Conservation (phyloP, 1,284 basidiomycete genomes). For the Schizopora paradoxa region DNA sequence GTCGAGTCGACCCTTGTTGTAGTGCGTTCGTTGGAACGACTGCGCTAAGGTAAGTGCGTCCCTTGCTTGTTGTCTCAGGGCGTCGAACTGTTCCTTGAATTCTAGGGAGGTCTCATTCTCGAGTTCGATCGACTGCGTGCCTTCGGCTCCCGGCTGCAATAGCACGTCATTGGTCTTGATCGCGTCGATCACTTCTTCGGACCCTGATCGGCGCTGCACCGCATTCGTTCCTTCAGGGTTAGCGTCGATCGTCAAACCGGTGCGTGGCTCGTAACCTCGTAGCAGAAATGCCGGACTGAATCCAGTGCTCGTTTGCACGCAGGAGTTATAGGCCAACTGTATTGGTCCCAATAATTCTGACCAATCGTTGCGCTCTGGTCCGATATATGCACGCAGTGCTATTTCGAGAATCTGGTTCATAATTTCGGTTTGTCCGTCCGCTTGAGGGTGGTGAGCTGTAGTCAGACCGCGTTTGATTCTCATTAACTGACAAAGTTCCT, state of each 20-base stretch:
- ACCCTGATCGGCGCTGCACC: too few relatives aligned
- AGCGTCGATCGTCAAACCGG: constrained; percentile 15
- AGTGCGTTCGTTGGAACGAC: constrained; percentile 17
- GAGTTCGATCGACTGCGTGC: neutral
- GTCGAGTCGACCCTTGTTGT: neutral
- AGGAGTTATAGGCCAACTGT: constrained; percentile 21
- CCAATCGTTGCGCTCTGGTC: constrained; percentile 29
- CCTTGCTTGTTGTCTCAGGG: constrained; percentile 19
- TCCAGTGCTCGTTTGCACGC: constrained; percentile 14
- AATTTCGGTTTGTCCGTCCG: constrained; percentile 27
- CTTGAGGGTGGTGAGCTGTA: constrained; percentile 33
- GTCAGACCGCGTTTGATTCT: constrained; percentile 27
- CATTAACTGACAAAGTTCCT: constrained; percentile 5
- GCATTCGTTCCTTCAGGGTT: neutral
- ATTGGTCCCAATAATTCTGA: constrained; percentile 19
- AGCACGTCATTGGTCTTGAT: too few relatives aligned
- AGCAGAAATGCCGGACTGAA: constrained; percentile 15
- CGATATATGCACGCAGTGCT: constrained; percentile 11
- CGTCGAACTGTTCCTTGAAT: constrained; percentile 22
- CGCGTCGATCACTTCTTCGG: too few relatives aligned
- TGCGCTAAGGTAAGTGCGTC: constrained; percentile 24
- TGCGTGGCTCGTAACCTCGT: neutral
- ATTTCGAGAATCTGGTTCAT: constrained; percentile 23
- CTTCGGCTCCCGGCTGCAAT: neutral
- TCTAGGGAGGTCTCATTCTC: constrained; percentile 15